Evolutionary conservation across 768 basidiomycete genomes (phyloP), one percentile per base, ranked within the genome.

Genomic region (Infundibulicybe gibba): DNA sequence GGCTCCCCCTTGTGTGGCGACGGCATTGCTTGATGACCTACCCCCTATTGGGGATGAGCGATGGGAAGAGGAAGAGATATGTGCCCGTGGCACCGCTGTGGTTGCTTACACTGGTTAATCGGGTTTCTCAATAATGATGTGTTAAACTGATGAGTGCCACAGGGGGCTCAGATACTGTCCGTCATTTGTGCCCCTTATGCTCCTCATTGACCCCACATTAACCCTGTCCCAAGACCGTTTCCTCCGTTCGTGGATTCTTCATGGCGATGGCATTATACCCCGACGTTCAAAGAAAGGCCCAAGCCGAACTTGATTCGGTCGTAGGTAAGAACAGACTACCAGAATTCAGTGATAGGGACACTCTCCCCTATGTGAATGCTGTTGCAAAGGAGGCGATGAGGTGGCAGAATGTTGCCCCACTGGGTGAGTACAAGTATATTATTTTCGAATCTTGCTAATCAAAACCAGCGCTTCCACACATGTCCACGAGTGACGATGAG

Each of bases 211-310:
- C 25, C 3, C 8, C 25, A 8, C 25, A 8, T 25, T 33, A 4
- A 41, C 41, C 31, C 37, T 48, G 31, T 35, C 3, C 9, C 8
- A 45, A 71, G 68, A 70, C 66, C 2, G 63, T 69, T 33, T 67
- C 70, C 35, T 49, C 65, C 3, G 59, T 64, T 40, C 58, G 61
- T 41, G 58, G 61, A 1, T 58, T 74, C 19, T 66, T 68, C 48
- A 48, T 72, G 43, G 70, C 69, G 6, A 57, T 72, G 64, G 59
- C 61, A 5, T 50, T 69, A 21, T 65, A 63, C 50, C 72, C 71
- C 0, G 68, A 67, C 5, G 60, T 39, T 16, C 70, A 64, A 51
- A 59, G 58, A 42, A 64, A 59, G 53, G 72, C 68, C 5, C 70
- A 70, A 32, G 60, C 55, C 25, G 72, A 72, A 53, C 60, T 72